Evolutionary conservation across 139 green algal genomes (phyloP).

Genomic region (Picochlorum costavermella): DNA sequence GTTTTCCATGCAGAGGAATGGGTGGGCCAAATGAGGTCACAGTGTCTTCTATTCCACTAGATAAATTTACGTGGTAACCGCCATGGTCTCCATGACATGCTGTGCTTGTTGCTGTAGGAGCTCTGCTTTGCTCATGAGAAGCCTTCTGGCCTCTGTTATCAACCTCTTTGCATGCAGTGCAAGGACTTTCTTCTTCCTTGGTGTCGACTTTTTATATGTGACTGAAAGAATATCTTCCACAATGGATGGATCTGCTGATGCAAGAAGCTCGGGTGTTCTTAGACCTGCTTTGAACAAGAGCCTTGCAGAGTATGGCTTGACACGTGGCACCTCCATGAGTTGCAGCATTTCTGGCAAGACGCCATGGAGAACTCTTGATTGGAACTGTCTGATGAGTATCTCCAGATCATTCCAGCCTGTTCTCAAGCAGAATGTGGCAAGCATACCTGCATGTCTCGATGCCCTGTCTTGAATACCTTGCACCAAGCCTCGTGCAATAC

Average conservation of each 20-base stretch:
- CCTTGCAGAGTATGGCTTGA: constrained; percentile 53
- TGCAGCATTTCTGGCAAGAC: constrained; percentile 63
- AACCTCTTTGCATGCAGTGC: not conserved
- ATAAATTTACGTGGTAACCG: constrained; percentile 25
- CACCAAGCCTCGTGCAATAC: constrained; percentile 18
- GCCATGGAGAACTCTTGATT: constrained; percentile 50
- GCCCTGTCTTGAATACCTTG: constrained; percentile 40
- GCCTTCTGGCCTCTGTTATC: constrained; percentile 32
- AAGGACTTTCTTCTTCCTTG: no score
- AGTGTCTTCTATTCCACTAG: not conserved
- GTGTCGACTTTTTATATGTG: not conserved
- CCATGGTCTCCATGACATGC: constrained; percentile 25
- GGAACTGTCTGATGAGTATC: constrained; percentile 65
- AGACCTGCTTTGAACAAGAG: constrained; percentile 74
- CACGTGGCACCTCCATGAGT: constrained; percentile 61
- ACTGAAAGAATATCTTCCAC: not conserved
- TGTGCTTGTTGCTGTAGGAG: constrained; percentile 31
- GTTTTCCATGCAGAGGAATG: no score
- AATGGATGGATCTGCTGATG: constrained; percentile 19
- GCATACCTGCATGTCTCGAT: constrained; percentile 51
- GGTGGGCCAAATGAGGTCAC: no score
- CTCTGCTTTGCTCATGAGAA: constrained; percentile 35
- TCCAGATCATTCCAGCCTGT: constrained; percentile 66
- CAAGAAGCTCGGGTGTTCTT: constrained; percentile 53
- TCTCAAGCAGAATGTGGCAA: constrained; percentile 70